Base-by-base conservation (phyloP, 768 basidiomycete genomes). In the Megacollybia marginata region DNA sequence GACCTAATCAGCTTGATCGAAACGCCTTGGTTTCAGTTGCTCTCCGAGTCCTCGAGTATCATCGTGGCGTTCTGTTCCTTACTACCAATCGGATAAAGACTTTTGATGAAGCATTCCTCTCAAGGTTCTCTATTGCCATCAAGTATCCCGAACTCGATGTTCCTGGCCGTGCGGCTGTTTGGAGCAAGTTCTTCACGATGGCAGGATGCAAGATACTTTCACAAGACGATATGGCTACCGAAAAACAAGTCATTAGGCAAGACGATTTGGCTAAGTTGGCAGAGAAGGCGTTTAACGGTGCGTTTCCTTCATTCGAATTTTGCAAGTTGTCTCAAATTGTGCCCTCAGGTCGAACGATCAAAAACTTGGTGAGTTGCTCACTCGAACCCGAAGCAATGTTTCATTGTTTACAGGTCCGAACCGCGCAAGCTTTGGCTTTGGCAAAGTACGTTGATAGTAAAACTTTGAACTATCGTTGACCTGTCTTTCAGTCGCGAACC, bases 61-160 rank as follows among this genome's bases (percentile, higher is more conserved):
- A 68, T 54, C 58, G 60, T 33, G 69, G 69, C 31, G 63, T 72
- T 36, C 61, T 70, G 31, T 66, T 70, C 59, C 60, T 72, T 47
- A 70, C 69, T 8, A 70, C 69, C 12, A 70, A 70, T 59, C 56
- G 64, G 33, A 54, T 68, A 54, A 57, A 63, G 28, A 57, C 60
- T 1, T 68, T 71, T 53, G 69, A 73, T 52, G 63, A 62, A 35
- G 70, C 70, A 13, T 72, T 70, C 63, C 58, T 67, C 13, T 67
- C 66, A 3, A 62, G 69, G 31, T 63, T 68, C 53, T 67, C 64
- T 47, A 62, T 69, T 47, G 61, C 55, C 1, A 63, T 64, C 47
- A 61, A 58, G 50, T 64, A 62, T 40, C 50, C 56, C 2, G 60
- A 64, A 33, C 54, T 62, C 20, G 57, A 62, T 44, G 36, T 44